A percentile compares a stretch with the other conserved stretches of the same genome.
phyloP scores from a whole-genome alignment of 1,284 basidiomycete species.

The Cutaneotrichosporon mucoides region DNA sequence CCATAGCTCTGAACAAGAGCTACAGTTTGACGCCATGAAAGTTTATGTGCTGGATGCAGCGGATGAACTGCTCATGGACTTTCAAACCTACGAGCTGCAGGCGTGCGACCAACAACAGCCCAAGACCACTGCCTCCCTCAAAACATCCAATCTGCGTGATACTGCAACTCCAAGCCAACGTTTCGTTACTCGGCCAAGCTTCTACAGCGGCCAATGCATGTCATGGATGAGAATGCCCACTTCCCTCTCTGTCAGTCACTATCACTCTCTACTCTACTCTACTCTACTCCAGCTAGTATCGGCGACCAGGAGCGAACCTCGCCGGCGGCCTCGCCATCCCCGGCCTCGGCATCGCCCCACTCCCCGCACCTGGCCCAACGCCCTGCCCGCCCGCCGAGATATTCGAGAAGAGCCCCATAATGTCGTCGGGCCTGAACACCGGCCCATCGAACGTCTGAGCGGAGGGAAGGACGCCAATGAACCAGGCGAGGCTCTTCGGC shows the following conservation, averaged over 20 bases:
- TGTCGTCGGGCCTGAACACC: conserved; percentile 77
- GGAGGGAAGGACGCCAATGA: conserved; percentile 71
- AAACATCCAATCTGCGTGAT: too few species aligned
- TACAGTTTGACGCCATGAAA: too few species aligned
- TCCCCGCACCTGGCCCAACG: neutral
- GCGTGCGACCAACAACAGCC: too few species aligned
- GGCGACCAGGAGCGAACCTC: neutral
- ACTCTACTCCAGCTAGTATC: neutral
- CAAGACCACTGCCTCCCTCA: too few species aligned
- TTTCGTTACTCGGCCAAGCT: too few species aligned
- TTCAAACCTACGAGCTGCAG: too few species aligned
- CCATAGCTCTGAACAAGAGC: too few species aligned
- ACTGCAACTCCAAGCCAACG: too few species aligned
- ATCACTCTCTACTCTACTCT: too few species aligned
- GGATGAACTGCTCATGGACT: too few species aligned
- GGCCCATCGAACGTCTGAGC: conserved; percentile 75
- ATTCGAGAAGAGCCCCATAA: conserved; percentile 61
- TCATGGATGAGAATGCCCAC: neutral
- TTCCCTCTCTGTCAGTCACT: too few species aligned
- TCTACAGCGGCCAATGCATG: neutral
- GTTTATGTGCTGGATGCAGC: too few species aligned
- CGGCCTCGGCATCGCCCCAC: neutral
- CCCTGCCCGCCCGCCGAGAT: conserved; percentile 14
- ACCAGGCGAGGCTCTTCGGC: conserved; percentile 71
- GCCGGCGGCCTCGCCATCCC: conserved; percentile 1